Evolutionary conservation across 2,329 filamentous ascomycete species (phyloP).

Genomic region (Penicillium vulpinum): DNA sequence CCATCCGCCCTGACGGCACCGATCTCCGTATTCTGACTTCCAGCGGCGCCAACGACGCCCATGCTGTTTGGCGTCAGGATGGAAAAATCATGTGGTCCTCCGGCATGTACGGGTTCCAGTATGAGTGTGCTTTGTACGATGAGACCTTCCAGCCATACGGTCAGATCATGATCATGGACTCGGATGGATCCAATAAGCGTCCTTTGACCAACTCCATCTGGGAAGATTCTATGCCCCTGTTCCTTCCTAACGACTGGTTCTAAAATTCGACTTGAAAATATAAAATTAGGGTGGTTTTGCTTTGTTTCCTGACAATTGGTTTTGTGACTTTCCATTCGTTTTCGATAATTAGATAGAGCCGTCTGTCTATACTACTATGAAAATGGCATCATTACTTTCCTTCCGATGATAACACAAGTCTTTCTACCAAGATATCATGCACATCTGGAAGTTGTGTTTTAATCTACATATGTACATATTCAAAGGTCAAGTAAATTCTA

Average conservation of each 20-base stretch:
- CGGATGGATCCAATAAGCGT: conserved; percentile 39
- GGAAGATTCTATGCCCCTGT: conserved; percentile 36
- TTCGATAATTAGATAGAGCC: background rate
- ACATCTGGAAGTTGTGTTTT: background rate
- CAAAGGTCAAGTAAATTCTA: background rate
- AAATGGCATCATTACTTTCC: background rate
- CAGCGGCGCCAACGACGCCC: conserved; percentile 40
- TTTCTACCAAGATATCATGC: background rate
- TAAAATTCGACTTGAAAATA: background rate
- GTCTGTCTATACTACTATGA: background rate
- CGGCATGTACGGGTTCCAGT: conserved; percentile 48
- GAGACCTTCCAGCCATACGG: conserved; percentile 50
- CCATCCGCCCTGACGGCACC: conserved; percentile 44
- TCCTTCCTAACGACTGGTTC: conserved; percentile 17
- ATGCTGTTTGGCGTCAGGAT: conserved; percentile 48
- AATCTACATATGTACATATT: background rate
- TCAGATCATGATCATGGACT: conserved; percentile 48
- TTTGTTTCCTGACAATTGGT: background rate
- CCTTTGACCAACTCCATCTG: conserved; percentile 32
- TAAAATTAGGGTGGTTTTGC: background rate
- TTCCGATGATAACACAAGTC: background rate
- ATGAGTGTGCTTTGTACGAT: conserved; percentile 45
- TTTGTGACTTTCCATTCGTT: background rate
- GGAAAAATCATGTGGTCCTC: conserved; percentile 45
- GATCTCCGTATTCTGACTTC: conserved; percentile 29